Evolutionary conservation across 1,284 basidiomycete genomes (phyloP), one percentile per base, ranked within the genome.

Genomic region (Rhodofomes roseus): DNA sequence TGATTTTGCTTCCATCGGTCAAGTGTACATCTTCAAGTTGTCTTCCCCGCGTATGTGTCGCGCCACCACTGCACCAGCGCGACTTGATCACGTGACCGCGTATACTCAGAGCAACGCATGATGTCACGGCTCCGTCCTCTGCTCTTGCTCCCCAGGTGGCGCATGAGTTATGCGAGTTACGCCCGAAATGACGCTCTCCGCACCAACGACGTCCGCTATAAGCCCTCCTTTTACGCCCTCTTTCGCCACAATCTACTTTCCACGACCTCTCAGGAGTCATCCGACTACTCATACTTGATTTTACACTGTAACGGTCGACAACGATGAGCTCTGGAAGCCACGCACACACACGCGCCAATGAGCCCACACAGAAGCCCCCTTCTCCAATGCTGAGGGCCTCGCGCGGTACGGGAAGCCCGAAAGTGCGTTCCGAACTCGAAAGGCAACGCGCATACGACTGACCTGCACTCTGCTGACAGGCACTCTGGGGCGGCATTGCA

Each of bases 401-500:
- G 44, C 44, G 44, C 6, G 20, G 25, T 6, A 5, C 7, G 6
- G 44, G 44, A 9, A 48, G 25, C 44, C 29, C 46, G 3, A 29
- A 9, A 18, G 46, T 50, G 18, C 29, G 27, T n/a, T 22, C 4
- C 6, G 25, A 9, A 2, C 46, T 25, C 2, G 16, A 29, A 31
- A 2, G 16, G 6, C 16, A 4, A 22, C n/a, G 12, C 2, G 16
- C 18, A 18, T 27, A 9, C 23, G n/a, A 8, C 41, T 22, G 23
- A 23, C 20, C 7, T 41, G 16, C 20, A 9, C 18, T 50, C 31
- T 2, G 34, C 25, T 18, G 7, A 14, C 53, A 66, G 62, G 23
- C 58, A 37, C 40, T 64, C 18, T 14, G 53, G 20, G 60, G 50
- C 1, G 60, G 57, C 25, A 52, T 62, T 0, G 60, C 60, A 16